Percentiles rank a stretch among this genome's conserved stretches.
phyloP scores from a whole-genome alignment of 441 rosid species.

The Adansonia rubrostipa region DNA sequence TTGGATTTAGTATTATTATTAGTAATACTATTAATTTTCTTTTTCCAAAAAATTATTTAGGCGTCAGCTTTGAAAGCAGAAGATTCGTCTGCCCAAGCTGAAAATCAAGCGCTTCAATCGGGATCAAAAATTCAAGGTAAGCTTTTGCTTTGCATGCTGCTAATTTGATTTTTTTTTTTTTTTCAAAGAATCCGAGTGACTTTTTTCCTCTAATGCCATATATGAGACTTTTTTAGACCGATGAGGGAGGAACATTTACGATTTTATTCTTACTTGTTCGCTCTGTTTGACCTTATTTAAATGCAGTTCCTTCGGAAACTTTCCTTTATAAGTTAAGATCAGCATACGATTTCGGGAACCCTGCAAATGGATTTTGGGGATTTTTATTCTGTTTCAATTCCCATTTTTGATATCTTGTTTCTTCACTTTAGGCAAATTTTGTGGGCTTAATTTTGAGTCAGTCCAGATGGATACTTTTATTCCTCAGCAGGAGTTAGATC shows the following conservation, averaged over 20 bases:
- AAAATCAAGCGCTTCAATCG: slow-evolving; percentile 42
- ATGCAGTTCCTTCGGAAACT: not conserved
- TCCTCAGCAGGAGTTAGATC: not conserved
- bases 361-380: not conserved
- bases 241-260: not conserved
- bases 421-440: not conserved
- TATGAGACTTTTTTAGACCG: not conserved
- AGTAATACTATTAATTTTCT: not conserved
- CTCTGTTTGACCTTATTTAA: not conserved
- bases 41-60: slow-evolving; percentile 37
- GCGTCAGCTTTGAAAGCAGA: slow-evolving; percentile 56
- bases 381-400: not conserved
- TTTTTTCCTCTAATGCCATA: not conserved
- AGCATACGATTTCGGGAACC: not conserved
- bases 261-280: not conserved
- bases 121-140: slow-evolving; percentile 57
- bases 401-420: not conserved
- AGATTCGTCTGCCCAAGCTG: slow-evolving; percentile 46
- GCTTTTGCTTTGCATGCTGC: not conserved
- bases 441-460: not conserved
- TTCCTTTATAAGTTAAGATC: not conserved
- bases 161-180: not conserved
- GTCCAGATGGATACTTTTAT: not conserved
- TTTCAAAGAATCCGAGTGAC: not conserved
- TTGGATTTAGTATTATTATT: not conserved